Evolutionary conservation across 352 stramenopile genomes (phyloP), one percentile per base, ranked within the genome.

Genomic region (Pythium folliculosum): DNA sequence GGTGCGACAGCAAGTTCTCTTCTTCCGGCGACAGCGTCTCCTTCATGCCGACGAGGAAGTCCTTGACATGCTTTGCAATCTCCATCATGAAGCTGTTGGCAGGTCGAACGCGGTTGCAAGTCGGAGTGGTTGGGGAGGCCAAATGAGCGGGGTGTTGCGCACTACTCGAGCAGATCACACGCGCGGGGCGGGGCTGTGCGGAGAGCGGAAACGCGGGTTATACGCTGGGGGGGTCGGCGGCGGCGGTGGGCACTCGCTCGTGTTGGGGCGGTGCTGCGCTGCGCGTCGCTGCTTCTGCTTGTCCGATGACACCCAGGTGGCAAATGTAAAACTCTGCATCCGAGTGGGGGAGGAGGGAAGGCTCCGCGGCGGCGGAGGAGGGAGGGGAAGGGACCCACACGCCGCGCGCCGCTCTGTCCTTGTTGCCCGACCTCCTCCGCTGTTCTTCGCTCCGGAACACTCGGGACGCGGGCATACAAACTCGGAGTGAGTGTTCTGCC

Each of bases 11-110:
- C 60, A 94, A 66, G 54, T 73, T 68, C 69, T 94, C 82, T 60
- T 94, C 84, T 65, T 91, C 83, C 9, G 77, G 72, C n/a, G 82
- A 84, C 59, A 86, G 65, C 35, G 79, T 73, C 60, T 93, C 84
- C 59, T 90, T 89, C 80, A 93, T 89, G 27, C 83, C 85, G 45
- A 94, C 85, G 40, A 94, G 75, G 66, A 94, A 87, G 63, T 94
- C 86, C 21, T 79, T 76, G 19, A 94, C 86, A 63, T 94, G 89
- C 67, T 82, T 88, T 25, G 86, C 82, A 70, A 94, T 91, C 67
- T 94, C 86, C 86, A 94, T 94, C 9, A 66, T 71, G 55, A 51
- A 68, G 53, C 51, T 23, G 32, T 19, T 22, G 2, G 19, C n/a
- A n/a, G 13, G 22, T 52, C 37, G 38, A 19, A 22, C 40, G 40